Evolutionary conservation across 2,329 filamentous ascomycete species (phyloP).

Genomic region (Stachybotrys elegans): DNA sequence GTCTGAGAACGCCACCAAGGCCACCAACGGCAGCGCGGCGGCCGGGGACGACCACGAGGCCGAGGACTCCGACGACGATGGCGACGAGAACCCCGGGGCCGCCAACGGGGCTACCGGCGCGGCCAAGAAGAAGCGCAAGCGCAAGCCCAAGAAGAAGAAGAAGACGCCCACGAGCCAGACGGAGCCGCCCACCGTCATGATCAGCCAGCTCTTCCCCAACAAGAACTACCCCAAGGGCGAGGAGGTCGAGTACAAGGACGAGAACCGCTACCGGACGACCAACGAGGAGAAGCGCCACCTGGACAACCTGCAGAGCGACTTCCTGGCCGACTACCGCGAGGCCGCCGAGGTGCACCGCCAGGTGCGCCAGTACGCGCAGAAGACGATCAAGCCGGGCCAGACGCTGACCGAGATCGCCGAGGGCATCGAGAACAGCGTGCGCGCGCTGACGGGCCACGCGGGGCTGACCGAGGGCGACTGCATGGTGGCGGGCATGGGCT

Average conservation of each 20-base stretch:
- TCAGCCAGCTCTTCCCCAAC: conserved; percentile 70
- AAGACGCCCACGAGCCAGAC: conserved; percentile 70
- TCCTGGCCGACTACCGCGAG: conserved; percentile 74
- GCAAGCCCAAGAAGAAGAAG: conserved; percentile 83
- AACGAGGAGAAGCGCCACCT: conserved; percentile 79
- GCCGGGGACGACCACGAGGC: conserved; percentile 42
- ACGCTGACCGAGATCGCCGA: conserved; percentile 77
- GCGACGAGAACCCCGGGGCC: conserved; percentile 27
- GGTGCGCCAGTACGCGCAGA: conserved; percentile 77
- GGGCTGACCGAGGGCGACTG: conserved; percentile 76
- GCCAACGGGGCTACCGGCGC: conserved; percentile 32
- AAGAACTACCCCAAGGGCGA: conserved; percentile 70
- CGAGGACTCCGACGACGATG: conserved; percentile 49
- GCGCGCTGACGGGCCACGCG: conserved; percentile 69
- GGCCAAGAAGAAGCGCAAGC: conserved; percentile 56
- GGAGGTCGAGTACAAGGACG: conserved; percentile 70
- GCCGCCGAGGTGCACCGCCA: conserved; percentile 87
- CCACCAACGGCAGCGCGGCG: conserved; percentile 30
- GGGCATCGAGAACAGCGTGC: conserved; percentile 79
- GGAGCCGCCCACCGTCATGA: conserved; percentile 64
- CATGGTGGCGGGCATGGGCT: conserved; percentile 76
- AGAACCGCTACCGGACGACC: conserved; percentile 74
- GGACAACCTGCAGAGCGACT: conserved; percentile 76
- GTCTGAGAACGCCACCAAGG: conserved; percentile 31
- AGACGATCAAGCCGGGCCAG: conserved; percentile 76